Evolutionary conservation across 208 protist species (phyloP).

Genomic region (Acanthamoeba healyi): DNA sequence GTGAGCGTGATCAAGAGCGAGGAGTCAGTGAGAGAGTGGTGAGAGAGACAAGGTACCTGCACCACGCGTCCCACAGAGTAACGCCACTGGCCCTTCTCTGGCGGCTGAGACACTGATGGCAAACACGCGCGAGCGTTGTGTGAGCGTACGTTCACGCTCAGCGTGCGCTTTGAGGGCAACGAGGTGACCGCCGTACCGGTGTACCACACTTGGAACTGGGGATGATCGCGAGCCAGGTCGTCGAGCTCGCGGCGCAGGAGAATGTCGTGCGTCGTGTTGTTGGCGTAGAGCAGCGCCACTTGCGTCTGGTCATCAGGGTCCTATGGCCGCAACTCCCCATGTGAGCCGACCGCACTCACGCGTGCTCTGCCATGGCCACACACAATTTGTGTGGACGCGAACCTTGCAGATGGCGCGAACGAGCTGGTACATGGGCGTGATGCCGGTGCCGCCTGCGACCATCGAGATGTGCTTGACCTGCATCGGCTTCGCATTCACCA

Average conservation of each 20-base stretch:
- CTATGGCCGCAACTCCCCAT: background rate
- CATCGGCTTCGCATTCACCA: constrained; percentile 86
- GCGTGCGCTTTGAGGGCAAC: background rate
- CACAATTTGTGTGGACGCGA: background rate
- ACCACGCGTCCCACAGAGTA: background rate
- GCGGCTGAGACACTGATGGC: background rate
- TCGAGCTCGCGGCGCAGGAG: constrained; percentile 94
- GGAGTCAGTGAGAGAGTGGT: background rate
- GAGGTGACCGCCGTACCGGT: constrained; percentile 75
- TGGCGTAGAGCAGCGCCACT: constrained; percentile 93
- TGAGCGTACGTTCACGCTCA: background rate
- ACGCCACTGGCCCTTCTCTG: background rate
- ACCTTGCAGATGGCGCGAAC: constrained; percentile 89
- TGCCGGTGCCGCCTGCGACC: constrained; percentile 92
- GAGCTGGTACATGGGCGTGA: constrained; percentile 95
- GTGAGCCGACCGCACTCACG: too few relatives aligned
- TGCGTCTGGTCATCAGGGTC: constrained; percentile 93
- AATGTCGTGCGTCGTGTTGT: constrained; percentile 93
- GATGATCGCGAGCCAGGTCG: constrained; percentile 93
- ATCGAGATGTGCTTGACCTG: constrained; percentile 95
- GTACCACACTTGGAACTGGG: constrained; percentile 94
- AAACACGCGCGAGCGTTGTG: too few relatives aligned
- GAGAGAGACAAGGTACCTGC: background rate
- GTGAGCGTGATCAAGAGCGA: background rate
- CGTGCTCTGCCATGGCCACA: too few relatives aligned